Base-by-base conservation (phyloP, 257 asterid genomes). In the Nyctanthes arbortristis region DNA sequence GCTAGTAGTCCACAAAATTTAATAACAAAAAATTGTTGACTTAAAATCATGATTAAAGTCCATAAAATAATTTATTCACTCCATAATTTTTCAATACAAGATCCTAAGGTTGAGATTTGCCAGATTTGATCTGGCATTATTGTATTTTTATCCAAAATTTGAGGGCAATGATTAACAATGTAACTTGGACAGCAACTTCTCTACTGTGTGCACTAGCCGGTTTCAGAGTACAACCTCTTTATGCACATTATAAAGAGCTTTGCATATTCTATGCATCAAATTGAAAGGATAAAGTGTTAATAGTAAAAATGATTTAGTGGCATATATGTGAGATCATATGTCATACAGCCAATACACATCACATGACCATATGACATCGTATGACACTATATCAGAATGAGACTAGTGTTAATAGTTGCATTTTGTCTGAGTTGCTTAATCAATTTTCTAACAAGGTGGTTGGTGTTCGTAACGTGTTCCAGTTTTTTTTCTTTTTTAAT, bases 31-130 rank as follows among this genome's bases (percentile, higher is more conserved):
- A 22, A 37, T 29, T 22, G 33, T 67, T 79, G 81, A 75, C 84
- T 64, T 79, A 2, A 20, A 35, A 43, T 67, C 43, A 75, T 63
- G 57, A 75, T 45, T 67, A 45, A 31, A 61, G 47, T 29, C 47
- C 68, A 5, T 29, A 76, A 1, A 64, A 34, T 20, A 61, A 24
- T 39, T 43, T 60, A 29, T 56, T 61, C 63, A 55, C 24, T 0
- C 14, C 22, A 18, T 57, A 39, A 5, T 40, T 63, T 70, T 67
- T 73, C 80, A 62, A 58, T 39, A 80, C 77, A 78, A 74, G 78
- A 78, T 75, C 84, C 73, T 75, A 76, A 76, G 80, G 72, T 63
- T 59, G 78, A 75, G 77, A 72, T 56, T 75, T 72, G 56, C 75
- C 65, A 75, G 70, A 72, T 59, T 36, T 71, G 63, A 71, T 74